Evolutionary conservation across 208 protist species (phyloP).

Genomic region (Crithidia mellificae): DNA sequence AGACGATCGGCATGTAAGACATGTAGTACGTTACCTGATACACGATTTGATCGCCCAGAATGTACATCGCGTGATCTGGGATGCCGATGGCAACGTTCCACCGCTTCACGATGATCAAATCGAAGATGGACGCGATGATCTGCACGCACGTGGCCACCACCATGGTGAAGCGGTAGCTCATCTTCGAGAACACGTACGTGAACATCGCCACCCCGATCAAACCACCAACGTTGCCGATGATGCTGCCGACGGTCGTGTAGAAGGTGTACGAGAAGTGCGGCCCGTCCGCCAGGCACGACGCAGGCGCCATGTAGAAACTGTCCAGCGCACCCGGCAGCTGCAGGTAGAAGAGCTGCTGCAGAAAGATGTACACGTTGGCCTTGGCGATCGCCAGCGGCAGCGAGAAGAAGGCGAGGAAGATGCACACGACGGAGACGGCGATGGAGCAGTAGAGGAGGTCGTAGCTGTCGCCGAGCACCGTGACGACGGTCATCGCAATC

Average conservation of each 20-base stretch:
- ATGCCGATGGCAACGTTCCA: slow-evolving; percentile 67
- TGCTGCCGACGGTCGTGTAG: slow-evolving; percentile 50
- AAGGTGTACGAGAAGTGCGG: slow-evolving; percentile 66
- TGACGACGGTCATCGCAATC: slow-evolving; percentile 38
- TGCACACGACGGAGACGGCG: slow-evolving; percentile 26
- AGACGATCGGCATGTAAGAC: slow-evolving; percentile 12
- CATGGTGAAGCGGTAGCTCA: slow-evolving; percentile 66
- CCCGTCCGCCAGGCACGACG: slow-evolving; percentile 49
- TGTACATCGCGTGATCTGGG: slow-evolving; percentile 69
- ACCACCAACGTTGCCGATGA: slow-evolving; percentile 52
- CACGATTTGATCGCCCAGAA: slow-evolving; percentile 66
- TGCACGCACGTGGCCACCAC: slow-evolving; percentile 47
- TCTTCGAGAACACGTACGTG: slow-evolving; percentile 53
- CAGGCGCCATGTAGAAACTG: slow-evolving; percentile 51
- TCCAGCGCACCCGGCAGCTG: slow-evolving; percentile 59
- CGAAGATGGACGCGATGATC: slow-evolving; percentile 58
- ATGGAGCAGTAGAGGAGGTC: slow-evolving; percentile 40
- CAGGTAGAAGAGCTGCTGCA: slow-evolving; percentile 46
- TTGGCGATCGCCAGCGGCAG: slow-evolving; percentile 47
- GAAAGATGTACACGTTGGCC: slow-evolving; percentile 32
- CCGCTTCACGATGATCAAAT: slow-evolving; percentile 76
- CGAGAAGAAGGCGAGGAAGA: slow-evolving; percentile 30
- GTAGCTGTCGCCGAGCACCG: slow-evolving; percentile 34
- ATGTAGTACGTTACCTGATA: slow-evolving; percentile 39
- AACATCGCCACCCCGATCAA: slow-evolving; percentile 58